phyloP scores from a whole-genome alignment of 257 asterid genomes.

The Voacanga thouarsii region DNA sequence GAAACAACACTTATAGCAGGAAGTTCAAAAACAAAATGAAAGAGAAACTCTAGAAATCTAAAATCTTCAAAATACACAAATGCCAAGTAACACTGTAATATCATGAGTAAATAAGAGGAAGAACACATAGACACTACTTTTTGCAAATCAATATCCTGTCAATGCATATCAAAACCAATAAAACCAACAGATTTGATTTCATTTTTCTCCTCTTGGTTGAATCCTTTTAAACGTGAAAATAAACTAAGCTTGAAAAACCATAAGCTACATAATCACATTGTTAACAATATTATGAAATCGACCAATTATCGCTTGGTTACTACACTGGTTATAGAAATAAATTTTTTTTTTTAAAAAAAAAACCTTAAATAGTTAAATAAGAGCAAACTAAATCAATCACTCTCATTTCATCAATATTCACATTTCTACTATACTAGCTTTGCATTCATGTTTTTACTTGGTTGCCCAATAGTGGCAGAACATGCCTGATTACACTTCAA shows the following conservation, averaged over 20 bases:
- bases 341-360: no score
- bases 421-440: background rate
- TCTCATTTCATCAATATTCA: background rate
- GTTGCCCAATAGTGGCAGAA: background rate
- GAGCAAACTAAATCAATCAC: background rate
- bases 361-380: background rate
- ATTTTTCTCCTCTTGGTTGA: background rate
- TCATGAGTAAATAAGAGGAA: background rate
- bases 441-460: background rate
- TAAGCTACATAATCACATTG: background rate
- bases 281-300: background rate
- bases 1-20: background rate
- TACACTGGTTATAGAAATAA: no score
- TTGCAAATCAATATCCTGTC: background rate
- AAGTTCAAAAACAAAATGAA: background rate
- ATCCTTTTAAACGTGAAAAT: background rate
- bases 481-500: background rate
- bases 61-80: background rate
- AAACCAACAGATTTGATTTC: background rate
- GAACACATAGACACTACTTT: background rate
- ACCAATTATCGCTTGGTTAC: background rate
- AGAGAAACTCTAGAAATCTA: background rate
- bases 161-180: background rate
- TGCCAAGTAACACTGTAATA: background rate
- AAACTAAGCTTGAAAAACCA: background rate